Base-by-base conservation (phyloP, 768 basidiomycete genomes). In the Phlebiopsis gigantea region DNA sequence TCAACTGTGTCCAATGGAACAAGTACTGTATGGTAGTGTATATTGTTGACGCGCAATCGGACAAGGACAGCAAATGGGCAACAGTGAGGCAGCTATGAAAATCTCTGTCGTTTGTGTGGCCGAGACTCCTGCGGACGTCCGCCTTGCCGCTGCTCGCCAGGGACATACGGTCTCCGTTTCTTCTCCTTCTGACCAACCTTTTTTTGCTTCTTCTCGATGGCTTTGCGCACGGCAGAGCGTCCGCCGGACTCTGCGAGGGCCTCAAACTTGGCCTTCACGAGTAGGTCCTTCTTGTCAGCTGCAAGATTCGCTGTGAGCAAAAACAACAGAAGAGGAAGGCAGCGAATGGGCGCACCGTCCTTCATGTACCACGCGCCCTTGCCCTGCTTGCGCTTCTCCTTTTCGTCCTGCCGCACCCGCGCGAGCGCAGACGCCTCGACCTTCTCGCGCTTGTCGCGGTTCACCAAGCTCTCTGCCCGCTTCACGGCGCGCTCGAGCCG, bases 101-200 rank as follows among this genome's bases (percentile, higher is more conserved):
- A 41, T 47, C 57, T 64, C 57, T 51, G 61, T 31, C 64, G 65
- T 53, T 68, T 70, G 30, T 53, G 59, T 31, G 55, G 56, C 42
- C 52, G 17, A 8, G 58, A 25, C 63, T 58, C 59, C 62, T 24
- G 43, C 30, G 25, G 22, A 12, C 56, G 34, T 46, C 41, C 29
- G n/a, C 24, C 24, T 6, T n/a, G 44, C 8, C 59, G 22, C 24
- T 43, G 43, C 54, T 52, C 28, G 17, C 57, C 62, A 53, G 63
- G 65, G 28, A 75, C 66, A 67, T 84, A 87, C 12, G 94, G 94
- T 53, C 92, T 75, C 56, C 80, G 85, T 65, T 82, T 88, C 72
- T 95, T 96, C 76, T 96, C 94, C 70, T 89, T 93, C 70, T 93
- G 90, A 50, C 79, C 79, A 19, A 87, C 74, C 76, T 94, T 96